Conservation (phyloP, 768 basidiomycete genomes). For the Panus rudis region DNA sequence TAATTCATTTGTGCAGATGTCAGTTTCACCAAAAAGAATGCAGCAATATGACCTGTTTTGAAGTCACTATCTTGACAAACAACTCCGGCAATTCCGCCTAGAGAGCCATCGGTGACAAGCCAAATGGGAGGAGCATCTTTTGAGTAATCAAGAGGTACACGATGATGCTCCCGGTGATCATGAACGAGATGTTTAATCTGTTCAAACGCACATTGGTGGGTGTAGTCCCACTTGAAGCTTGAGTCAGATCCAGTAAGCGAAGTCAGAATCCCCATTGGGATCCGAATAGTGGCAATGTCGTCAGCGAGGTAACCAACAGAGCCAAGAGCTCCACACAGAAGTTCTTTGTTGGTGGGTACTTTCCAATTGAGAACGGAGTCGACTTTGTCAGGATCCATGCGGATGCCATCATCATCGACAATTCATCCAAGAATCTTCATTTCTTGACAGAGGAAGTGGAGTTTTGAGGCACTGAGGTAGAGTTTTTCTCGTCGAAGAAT, state of each 20-base stretch:
- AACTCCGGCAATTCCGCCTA: slow-evolving; percentile 14
- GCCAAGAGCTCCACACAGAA: slow-evolving; percentile 27
- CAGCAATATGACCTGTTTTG: slow-evolving; percentile 11
- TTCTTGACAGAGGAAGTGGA: slow-evolving; percentile 23
- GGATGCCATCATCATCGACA: slow-evolving; percentile 20
- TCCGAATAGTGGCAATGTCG: slow-evolving; percentile 24
- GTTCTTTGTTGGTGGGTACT: slow-evolving; percentile 19
- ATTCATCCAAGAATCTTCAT: slow-evolving; percentile 26
- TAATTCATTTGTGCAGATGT: slow-evolving; percentile 24
- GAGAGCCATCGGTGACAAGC: slow-evolving; percentile 19
- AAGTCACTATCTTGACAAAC: slow-evolving; percentile 18
- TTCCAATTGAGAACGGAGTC: slow-evolving; percentile 24
- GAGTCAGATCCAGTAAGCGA: slow-evolving; percentile 10
- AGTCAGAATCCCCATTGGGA: slow-evolving; percentile 31
- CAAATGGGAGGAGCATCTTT: slow-evolving; percentile 13
- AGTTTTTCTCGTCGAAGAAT: slow-evolving; percentile 27
- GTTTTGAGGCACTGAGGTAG: slow-evolving; percentile 30
- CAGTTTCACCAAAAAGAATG: slow-evolving; percentile 24
- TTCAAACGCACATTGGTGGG: slow-evolving; percentile 27
- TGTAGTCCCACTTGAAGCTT: slow-evolving; percentile 21
- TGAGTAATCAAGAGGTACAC: slow-evolving; percentile 20
- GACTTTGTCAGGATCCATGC: slow-evolving; percentile 22
- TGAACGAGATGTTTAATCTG: slow-evolving; percentile 14
- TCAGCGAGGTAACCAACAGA: slow-evolving; percentile 29
- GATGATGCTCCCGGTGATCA: slow-evolving; percentile 10